Conservation (phyloP, 176 grass and related monocot genomes). For the Coix lacrymajobi region DNA sequence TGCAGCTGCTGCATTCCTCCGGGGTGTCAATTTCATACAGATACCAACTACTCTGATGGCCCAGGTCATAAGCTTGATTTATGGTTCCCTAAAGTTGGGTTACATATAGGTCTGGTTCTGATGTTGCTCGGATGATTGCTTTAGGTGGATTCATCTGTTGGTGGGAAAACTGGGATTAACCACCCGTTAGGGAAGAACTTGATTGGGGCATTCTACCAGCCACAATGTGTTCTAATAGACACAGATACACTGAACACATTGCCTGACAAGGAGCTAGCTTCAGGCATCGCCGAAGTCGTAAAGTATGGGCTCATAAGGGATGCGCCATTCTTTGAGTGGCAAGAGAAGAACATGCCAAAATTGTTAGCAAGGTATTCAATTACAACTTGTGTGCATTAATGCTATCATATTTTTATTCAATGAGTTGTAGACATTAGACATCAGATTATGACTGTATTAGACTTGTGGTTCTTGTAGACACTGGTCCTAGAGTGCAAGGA, state of each 20-base stretch:
- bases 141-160: constrained; percentile 96
- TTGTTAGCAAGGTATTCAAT: constrained; percentile 70
- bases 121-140: background rate
- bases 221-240: constrained; percentile 86
- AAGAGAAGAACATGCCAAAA: constrained; percentile 80
- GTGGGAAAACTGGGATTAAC: constrained; percentile 91
- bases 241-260: constrained; percentile 83
- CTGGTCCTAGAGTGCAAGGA: background rate
- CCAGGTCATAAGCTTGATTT: constrained; percentile 47
- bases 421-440: background rate
- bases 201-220: constrained; percentile 90
- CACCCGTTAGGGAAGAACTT: constrained; percentile 86
- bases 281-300: constrained; percentile 80
- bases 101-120: constrained; percentile 2
- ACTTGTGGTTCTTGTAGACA: background rate
- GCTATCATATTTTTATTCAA: background rate
- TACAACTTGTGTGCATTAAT: background rate
- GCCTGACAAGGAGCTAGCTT: constrained; percentile 77
- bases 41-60: constrained; percentile 98
- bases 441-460: background rate
- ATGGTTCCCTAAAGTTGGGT: background rate
- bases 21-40: constrained; percentile 98
- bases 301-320: constrained; percentile 98
- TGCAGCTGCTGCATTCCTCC: constrained; percentile 72
- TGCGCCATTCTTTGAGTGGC: constrained; percentile 89